phyloP scores from a whole-genome alignment of 257 asterid species.

The Ilex aquifolium region DNA sequence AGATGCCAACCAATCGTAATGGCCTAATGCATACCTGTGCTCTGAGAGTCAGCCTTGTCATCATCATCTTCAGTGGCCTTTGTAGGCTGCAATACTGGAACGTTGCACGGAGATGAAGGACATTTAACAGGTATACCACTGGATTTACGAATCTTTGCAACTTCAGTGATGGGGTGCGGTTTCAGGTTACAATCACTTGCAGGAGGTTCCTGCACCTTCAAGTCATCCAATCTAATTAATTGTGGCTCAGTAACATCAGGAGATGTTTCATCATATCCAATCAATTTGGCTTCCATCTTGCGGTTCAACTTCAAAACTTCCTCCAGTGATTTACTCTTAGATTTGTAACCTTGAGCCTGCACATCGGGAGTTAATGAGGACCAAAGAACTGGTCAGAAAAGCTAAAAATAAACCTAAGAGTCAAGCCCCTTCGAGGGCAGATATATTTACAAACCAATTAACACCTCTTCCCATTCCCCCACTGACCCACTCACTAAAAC shows the following conservation, averaged over 20 bases:
- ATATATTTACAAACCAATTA: no score
- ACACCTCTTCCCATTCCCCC: no score
- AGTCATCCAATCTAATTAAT: conserved; percentile 4
- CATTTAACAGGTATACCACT: conserved; percentile 18
- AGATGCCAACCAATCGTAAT: conserved; percentile 9
- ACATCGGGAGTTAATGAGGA: conserved; percentile 19
- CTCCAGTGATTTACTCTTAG: conserved; percentile 49
- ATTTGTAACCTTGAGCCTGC: conserved; percentile 69
- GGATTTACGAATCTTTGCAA: conserved; percentile 17
- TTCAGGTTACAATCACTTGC: conserved; percentile 24
- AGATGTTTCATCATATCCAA: conserved; percentile 74
- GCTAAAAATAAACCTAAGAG: neutral
- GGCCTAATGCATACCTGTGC: conserved; percentile 39
- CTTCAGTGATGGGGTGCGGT: conserved; percentile 26
- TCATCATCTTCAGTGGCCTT: conserved; percentile 19
- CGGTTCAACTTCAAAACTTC: conserved; percentile 47
- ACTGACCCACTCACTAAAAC: no score
- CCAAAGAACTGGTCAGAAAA: conserved; percentile 5
- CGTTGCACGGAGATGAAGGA: conserved; percentile 12
- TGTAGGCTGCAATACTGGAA: conserved; percentile 23
- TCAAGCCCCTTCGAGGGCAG: no score
- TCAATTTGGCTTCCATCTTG: conserved; percentile 53
- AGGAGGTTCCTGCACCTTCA: conserved; percentile 30
- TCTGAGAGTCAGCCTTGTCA: conserved; percentile 22
- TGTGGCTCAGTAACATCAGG: conserved; percentile 13